Percentiles rank a stretch among this genome's conserved stretches.
phyloP scores from a whole-genome alignment of 208 protist genomes.

The Angomonas deanei region DNA sequence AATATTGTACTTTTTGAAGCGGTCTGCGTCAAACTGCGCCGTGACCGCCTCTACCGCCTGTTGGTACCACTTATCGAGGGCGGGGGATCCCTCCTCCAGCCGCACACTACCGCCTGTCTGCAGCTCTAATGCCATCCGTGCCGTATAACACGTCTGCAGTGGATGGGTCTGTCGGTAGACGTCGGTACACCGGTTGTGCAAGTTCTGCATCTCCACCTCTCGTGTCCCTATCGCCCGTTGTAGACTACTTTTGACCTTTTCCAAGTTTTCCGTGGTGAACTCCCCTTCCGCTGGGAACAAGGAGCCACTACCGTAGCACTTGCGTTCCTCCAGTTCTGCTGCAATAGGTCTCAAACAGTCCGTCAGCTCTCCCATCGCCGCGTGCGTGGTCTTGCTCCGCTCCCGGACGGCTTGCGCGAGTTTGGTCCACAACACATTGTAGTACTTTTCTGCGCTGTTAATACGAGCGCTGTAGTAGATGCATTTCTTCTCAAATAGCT shows the following conservation, averaged over 20 bases:
- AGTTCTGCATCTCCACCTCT: slow-evolving; percentile 49
- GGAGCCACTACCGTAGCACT: slow-evolving; percentile 18
- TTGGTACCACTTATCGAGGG: slow-evolving; percentile 49
- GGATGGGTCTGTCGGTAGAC: slow-evolving; percentile 11
- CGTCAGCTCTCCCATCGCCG: slow-evolving; percentile 18
- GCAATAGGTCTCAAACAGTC: slow-evolving; percentile 28
- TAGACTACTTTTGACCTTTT: slow-evolving; percentile 24
- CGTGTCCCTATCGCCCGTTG: slow-evolving; percentile 53
- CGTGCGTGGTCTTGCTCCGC: slow-evolving; percentile 15
- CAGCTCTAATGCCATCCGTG: slow-evolving; percentile 75
- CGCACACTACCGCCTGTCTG: slow-evolving; percentile 88
- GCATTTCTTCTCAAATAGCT: slow-evolving; percentile 89
- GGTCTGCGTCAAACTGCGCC: slow-evolving; percentile 46
- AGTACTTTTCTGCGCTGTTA: slow-evolving; percentile 84
- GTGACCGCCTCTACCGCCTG: slow-evolving; percentile 57
- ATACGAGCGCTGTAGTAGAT: slow-evolving; percentile 95
- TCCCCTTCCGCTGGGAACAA: slow-evolving; percentile 3
- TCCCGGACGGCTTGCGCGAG: slow-evolving; percentile 15
- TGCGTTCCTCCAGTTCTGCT: slow-evolving; percentile 25
- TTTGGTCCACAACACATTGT: slow-evolving; percentile 38
- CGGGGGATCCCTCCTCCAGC: slow-evolving; percentile 57
- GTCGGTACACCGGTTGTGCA: slow-evolving; percentile 27
- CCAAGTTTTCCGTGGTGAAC: slow-evolving; percentile 13
- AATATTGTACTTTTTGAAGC: slow-evolving; percentile 61
- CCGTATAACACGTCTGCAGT: slow-evolving; percentile 35